A percentile compares a stretch with the other conserved stretches of the same genome.
Evolutionary conservation across 2,329 filamentous ascomycete genomes (phyloP).

Genomic region (Colletotrichum echinochloae): DNA sequence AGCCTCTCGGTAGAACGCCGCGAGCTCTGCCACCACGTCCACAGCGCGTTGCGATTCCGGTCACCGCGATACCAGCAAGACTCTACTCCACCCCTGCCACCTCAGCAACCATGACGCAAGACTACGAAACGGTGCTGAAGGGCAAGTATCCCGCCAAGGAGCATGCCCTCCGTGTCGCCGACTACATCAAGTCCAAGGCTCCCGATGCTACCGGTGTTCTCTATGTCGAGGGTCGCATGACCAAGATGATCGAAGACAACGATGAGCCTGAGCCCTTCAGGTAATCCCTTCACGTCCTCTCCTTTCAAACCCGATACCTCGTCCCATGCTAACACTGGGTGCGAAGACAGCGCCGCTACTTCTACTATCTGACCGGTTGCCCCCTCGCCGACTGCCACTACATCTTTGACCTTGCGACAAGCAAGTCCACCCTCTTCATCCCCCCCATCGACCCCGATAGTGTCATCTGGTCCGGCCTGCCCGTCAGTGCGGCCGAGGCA

Average conservation of each 20-base stretch:
- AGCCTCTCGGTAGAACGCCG: constrained; percentile 10
- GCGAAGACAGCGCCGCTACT: constrained; percentile 84
- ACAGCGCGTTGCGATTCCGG: not conserved
- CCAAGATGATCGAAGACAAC: constrained; percentile 87
- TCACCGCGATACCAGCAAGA: not conserved
- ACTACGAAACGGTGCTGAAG: constrained; percentile 66
- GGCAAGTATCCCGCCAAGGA: constrained; percentile 85
- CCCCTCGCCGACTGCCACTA: constrained; percentile 83
- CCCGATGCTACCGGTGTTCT: constrained; percentile 77
- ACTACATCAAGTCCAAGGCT: constrained; percentile 77
- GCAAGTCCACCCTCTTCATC: constrained; percentile 87
- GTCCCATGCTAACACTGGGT: constrained; percentile 17
- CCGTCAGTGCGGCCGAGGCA: constrained; percentile 81
- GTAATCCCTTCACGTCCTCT: constrained; percentile 55
- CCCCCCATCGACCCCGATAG: constrained; percentile 88
- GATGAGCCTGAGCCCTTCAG: constrained; percentile 86
- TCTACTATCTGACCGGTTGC: constrained; percentile 94
- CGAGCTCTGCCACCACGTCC: constrained; percentile 1
- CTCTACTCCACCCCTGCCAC: constrained; percentile 17
- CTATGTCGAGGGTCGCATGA: constrained; percentile 89
- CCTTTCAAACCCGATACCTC: not conserved
- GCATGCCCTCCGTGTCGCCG: constrained; percentile 86
- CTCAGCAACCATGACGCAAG: constrained; percentile 37
- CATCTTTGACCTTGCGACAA: constrained; percentile 81
- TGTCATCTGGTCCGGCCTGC: constrained; percentile 94